These are phyloP conservation scores for Clavispora phyllophila DNA, from an alignment of 805 yeast species.

Conservation along the genomic window DNA sequence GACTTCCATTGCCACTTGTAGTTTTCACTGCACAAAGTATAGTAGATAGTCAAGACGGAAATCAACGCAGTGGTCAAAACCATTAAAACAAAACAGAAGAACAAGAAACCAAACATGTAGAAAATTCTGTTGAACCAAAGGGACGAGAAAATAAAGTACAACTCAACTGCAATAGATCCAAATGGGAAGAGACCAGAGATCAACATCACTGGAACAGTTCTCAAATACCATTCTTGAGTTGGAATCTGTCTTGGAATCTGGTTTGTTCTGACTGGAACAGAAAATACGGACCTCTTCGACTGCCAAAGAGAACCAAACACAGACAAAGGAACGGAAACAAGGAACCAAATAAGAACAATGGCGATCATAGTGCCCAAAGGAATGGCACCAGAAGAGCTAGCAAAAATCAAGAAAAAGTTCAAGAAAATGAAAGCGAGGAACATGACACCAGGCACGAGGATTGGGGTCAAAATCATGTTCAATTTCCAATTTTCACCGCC, in stretches of 20 bases:
- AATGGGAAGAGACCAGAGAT: slow-evolving; percentile 91
- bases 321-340: slow-evolving; percentile 80
- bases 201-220: slow-evolving; percentile 59
- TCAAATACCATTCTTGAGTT: slow-evolving; percentile 77
- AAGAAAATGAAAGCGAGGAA: slow-evolving; percentile 60
- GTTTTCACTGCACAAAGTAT: slow-evolving; percentile 82
- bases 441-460: slow-evolving; percentile 76
- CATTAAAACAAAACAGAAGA: slow-evolving; percentile 83
- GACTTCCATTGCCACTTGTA: slow-evolving; percentile 98
- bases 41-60: slow-evolving; percentile 74
- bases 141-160: slow-evolving; percentile 86
- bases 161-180: slow-evolving; percentile 90
- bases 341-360: slow-evolving; percentile 77
- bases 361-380: slow-evolving; percentile 88
- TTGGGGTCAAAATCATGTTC: slow-evolving; percentile 78
- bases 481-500: slow-evolving; percentile 90
- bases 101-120: slow-evolving; percentile 96
- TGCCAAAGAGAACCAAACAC: slow-evolving; percentile 78
- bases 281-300: slow-evolving; percentile 51
- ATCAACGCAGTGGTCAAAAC: slow-evolving; percentile 75
- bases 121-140: slow-evolving; percentile 90
- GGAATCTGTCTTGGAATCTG: slow-evolving; percentile 98
- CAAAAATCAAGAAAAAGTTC: slow-evolving; percentile 77
- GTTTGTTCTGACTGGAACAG: slow-evolving; percentile 83
- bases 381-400: slow-evolving; percentile 86